Base-by-base conservation (phyloP, 2,329 filamentous ascomycete genomes). In the Fusarium dlaminii region DNA sequence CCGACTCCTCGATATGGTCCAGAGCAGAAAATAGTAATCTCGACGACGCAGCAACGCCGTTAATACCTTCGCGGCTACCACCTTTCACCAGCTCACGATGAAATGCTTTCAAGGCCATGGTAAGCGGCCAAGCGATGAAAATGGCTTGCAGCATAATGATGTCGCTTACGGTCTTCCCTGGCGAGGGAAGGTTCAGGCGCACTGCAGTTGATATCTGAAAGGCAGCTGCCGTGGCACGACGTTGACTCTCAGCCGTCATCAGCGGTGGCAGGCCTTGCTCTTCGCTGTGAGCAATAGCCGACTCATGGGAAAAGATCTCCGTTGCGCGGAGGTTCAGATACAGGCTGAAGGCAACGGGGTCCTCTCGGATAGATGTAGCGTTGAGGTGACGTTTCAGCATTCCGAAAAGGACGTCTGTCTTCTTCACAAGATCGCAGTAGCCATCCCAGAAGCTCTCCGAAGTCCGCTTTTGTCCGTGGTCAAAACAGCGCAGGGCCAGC, bases 101-200 rank as follows among this genome's bases (percentile, higher is more conserved):
- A 0, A 58, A 48, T 0, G 40, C 55, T 0, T 36, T 48, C 2
- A 58, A 0, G 0, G 55, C 55, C 55, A 58, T 58, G 0, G 40
- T 58, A 0, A 58, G 39, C 6, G 55, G 55, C 55, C 55, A 58
- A 0, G 55, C 55, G 8, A 48, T 58, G 0, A 58, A 58, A 0
- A 58, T 58, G 3, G 55, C 55, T 1, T 58, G 55, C 0, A 58
- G 18, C 40, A 34, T 48, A 0, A 58, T 58, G 0, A 58, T 48
- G 1, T 48, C 30, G 11, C 11, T 58, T 0, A 29, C 14, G 0
- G 20, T 0, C 8, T 48, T 48, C n/a, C n/a, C 0, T 0, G 55
- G 40, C 0, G 55, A 58, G 4, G 55, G 40, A 0, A 58, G 18
- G 1, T 58, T 58, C 0, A 58, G n/a, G 0, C 40, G 30, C 18